Base-by-base conservation (phyloP, 352 stramenopile genomes). In the Pilasporangium apinafurcum region DNA sequence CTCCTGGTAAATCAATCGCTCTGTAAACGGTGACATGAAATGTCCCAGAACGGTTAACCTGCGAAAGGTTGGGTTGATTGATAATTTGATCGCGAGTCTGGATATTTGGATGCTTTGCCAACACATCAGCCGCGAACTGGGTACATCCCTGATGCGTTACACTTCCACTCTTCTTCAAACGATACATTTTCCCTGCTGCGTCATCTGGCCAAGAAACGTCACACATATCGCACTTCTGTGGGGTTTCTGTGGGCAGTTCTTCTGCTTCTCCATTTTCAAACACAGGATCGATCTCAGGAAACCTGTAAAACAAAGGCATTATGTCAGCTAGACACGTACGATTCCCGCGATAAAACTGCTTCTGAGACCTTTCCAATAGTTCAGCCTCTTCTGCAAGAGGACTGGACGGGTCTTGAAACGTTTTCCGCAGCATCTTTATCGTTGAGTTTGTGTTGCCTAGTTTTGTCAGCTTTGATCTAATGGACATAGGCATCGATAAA, bases 161-260 rank as follows among this genome's bases (percentile, higher is more conserved):
- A 39, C 87, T 67, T 5, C 61, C 68, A 2, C 74, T 41, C 22
- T 61, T 65, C 25, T 51, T 69, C 43, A 81, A 62, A 9, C 59
- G 59, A 34, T 68, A 77, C 79, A 92, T 87, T 27, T 47, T 70
- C 1, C 56, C 53, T 0, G 59, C 60, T 2, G 58, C 67, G 24
- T 84, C 76, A 21, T 89, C 79, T 7, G 79, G 79, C 79, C 79
- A 92, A 8, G 79, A 92, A 2, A 92, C 79, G 28, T 89, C 79
- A 22, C 79, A 92, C 57, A 89, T 76, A 40, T 92, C 79, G 47
- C 79, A 92, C 33, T 73, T 75, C 17, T 16, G 35, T 44, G 22
- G 57, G 4, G 48, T 56, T 9, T 25, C 27, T 9, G 44, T 47
- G 3, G 53, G 56, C 4, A 86, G 60, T n/a, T 85, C 72, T 37